Evolutionary conservation across 73 alveolate species (phyloP), one percentile per base, ranked within the genome.

Genomic region (Breviolum minutum): DNA sequence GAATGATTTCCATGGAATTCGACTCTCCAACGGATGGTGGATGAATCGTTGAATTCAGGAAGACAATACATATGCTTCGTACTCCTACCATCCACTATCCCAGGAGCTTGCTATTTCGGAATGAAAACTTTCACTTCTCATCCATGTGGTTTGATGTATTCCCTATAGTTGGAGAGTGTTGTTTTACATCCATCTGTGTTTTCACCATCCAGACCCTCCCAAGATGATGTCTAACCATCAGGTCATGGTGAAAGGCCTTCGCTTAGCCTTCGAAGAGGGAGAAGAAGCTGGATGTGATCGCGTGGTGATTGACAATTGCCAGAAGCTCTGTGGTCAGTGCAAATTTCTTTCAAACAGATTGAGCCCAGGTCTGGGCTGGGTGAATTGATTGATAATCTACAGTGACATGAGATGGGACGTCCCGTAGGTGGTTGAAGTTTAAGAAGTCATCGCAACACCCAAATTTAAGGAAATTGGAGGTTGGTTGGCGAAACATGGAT

Each of bases 241-340:
- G 94, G 94, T 63, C 64, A 26, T 86, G 94, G 94, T 86, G 79
- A 86, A 86, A 30, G 94, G 94, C 63, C 63, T 86, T 62, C 94
- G 94, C 63, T 63, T 86, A 22, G 94, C 94, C 63, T 86, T 86
- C 27, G 94, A 86, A 63, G 94, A 86, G 80, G 94, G 94, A 8
- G 94, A 86, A 14, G 94, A 62, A 63, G 94, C 94, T 14, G 94
- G 94, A 6, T 86, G 94, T 29, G 94, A 86, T 12, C 94, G 94
- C 16, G 94, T n/a, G 27, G 94, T 86, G 80, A 86, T 86, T 16
- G 94, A 86, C 94, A 61, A 86, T 29, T 86, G 94, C 79, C 64
- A 19, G 5, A 16, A 27, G 30, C 94, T 86, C 64, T 81, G n/a
- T 81, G 69, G 17, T 30, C 87, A 27, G 19, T n/a, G 16, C 63